Evolutionary conservation across 2,329 filamentous ascomycete genomes (phyloP).

Genomic region (Alternaria consortialis): DNA sequence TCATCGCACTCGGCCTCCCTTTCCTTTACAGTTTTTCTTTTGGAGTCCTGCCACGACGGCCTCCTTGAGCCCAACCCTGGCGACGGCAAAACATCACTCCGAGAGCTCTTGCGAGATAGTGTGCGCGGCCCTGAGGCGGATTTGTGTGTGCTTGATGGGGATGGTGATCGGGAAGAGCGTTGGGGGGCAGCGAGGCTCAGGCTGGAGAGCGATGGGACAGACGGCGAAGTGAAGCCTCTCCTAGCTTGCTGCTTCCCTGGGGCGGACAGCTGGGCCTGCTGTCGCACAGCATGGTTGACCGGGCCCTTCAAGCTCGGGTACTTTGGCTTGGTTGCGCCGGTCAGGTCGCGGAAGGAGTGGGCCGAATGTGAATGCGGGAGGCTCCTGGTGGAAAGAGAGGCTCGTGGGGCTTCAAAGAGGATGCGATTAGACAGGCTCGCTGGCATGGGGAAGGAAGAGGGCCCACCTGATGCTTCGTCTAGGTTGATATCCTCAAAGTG

Average conservation of each 20-base stretch:
- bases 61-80: slow-evolving; percentile 51
- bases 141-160: slow-evolving; percentile 41
- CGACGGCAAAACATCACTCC: slow-evolving; percentile 44
- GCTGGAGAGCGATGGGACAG: slow-evolving; percentile 46
- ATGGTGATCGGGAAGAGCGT: slow-evolving; percentile 49
- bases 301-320: slow-evolving; percentile 54
- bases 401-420: slow-evolving; percentile 42
- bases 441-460: slow-evolving; percentile 57
- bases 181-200: slow-evolving; percentile 42
- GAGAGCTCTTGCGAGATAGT: slow-evolving; percentile 45
- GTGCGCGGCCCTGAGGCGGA: slow-evolving; percentile 40
- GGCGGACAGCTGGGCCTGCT: slow-evolving; percentile 49
- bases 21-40: slow-evolving; percentile 72
- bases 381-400: slow-evolving; percentile 28
- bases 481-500: slow-evolving; percentile 96
- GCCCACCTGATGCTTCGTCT: slow-evolving; percentile 63
- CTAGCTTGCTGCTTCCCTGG: slow-evolving; percentile 50
- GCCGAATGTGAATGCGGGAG: slow-evolving; percentile 29
- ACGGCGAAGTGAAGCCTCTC: slow-evolving; percentile 53
- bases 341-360: slow-evolving; percentile 52
- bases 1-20: slow-evolving; percentile 83
- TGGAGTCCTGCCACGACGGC: slow-evolving; percentile 70
- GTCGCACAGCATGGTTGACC: slow-evolving; percentile 45
- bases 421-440: slow-evolving; percentile 39
- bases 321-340: slow-evolving; percentile 45